Evolutionary conservation across 768 basidiomycete species (phyloP).

Genomic region (Cystobasidium ongulense): DNA sequence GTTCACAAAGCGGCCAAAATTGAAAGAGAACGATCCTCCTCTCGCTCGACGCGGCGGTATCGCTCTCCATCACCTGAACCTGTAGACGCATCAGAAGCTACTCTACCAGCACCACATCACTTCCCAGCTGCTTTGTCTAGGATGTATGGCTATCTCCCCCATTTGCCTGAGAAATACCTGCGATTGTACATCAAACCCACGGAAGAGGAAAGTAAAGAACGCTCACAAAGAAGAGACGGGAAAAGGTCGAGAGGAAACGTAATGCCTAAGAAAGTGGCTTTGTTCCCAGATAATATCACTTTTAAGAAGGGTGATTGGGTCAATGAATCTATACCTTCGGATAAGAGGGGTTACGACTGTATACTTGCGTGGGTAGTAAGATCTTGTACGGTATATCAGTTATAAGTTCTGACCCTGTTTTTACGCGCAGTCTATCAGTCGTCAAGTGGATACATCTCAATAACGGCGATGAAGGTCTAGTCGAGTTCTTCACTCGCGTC

Average conservation of each 20-base stretch:
- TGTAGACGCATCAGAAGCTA: not conserved
- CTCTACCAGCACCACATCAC: conserved; percentile 46
- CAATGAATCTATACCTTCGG: conserved; percentile 51
- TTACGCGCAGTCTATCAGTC: conserved; percentile 60
- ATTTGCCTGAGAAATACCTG: conserved; percentile 50
- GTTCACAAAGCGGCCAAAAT: not conserved
- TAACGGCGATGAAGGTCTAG: conserved; percentile 64
- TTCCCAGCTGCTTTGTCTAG: conserved; percentile 73
- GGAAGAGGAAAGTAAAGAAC: conserved; percentile 15
- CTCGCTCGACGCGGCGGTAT: not conserved
- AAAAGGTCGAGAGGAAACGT: conserved; percentile 26
- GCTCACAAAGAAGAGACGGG: conserved; percentile 2
- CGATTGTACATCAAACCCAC: conserved; percentile 33
- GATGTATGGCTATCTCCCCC: conserved; percentile 64
- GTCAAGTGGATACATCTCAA: conserved; percentile 91
- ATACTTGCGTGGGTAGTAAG: conserved; percentile 63
- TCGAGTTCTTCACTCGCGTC: conserved; percentile 59
- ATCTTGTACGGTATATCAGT: not conserved
- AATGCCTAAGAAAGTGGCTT: conserved; percentile 29
- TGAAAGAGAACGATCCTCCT: conserved; percentile 1
- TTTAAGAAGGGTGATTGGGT: conserved; percentile 72
- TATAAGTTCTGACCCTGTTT: not conserved
- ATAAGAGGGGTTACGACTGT: conserved; percentile 59
- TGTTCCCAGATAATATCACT: conserved; percentile 69
- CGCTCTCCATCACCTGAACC: not conserved